A percentile compares a stretch with the other conserved stretches of the same genome.
Conservation (phyloP, 495 filamentous ascomycete genomes). For the Penicillium salamii region DNA sequence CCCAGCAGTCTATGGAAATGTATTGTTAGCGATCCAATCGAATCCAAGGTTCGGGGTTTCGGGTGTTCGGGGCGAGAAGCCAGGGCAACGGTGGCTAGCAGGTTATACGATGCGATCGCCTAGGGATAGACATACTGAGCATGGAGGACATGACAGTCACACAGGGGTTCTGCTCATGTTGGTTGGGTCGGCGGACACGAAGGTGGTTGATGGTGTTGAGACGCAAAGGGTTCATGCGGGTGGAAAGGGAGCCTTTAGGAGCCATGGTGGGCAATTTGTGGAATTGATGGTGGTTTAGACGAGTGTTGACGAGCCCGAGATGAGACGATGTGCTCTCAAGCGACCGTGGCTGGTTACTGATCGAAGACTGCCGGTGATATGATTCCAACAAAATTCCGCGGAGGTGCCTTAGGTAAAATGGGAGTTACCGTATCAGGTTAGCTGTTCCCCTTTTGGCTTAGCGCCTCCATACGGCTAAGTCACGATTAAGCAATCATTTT, state of each 20-base stretch:
- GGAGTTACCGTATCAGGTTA: no score
- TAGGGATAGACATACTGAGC: conserved; percentile 61
- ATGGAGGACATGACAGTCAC: conserved; percentile 83
- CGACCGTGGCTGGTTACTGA: conserved; percentile 15
- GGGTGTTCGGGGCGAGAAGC: background rate
- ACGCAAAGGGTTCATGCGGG: conserved; percentile 62
- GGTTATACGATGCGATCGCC: no score
- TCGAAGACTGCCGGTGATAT: conserved; percentile 11
- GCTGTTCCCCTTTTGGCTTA: no score
- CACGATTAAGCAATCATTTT: no score
- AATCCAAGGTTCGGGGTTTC: background rate
- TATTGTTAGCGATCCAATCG: conserved; percentile 5
- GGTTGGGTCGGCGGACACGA: conserved; percentile 79
- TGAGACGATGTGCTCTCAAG: conserved; percentile 11
- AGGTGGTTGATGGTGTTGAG: conserved; percentile 84
- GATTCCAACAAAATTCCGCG: conserved; percentile 33
- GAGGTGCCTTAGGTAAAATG: conserved; percentile 44
- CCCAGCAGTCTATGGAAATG: conserved; percentile 77
- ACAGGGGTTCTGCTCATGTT: conserved; percentile 73
- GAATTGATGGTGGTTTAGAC: conserved; percentile 21
- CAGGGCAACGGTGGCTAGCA: background rate
- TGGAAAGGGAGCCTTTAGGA: conserved; percentile 43
- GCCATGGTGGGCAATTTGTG: conserved; percentile 41
- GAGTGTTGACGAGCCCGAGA: conserved; percentile 12
- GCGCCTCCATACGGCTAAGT: no score